Evolutionary conservation across 2,329 filamentous ascomycete species (phyloP).

Genomic region (Aureobasidium sp.): DNA sequence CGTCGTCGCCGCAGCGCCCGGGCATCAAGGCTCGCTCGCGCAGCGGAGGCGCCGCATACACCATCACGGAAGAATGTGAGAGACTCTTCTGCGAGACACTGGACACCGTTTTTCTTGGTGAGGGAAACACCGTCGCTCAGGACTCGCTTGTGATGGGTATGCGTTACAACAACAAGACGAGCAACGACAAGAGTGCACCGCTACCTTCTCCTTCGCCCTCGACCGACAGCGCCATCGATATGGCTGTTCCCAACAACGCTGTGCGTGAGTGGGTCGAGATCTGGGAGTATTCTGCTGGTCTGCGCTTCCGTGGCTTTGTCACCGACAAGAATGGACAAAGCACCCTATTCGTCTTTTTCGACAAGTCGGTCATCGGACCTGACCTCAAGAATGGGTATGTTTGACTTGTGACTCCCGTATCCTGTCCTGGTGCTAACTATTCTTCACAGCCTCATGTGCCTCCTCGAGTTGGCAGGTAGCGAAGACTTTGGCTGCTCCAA

Average conservation of each 20-base stretch:
- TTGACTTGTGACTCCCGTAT: background rate
- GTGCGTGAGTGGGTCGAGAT: slow-evolving; percentile 65
- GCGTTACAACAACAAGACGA: slow-evolving; percentile 35
- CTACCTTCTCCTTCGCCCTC: slow-evolving; percentile 32
- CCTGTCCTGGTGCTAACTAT: slow-evolving; percentile 24
- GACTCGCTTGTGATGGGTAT: slow-evolving; percentile 84
- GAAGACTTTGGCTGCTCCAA: slow-evolving; percentile 65
- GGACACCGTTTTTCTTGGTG: slow-evolving; percentile 90
- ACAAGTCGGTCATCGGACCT: slow-evolving; percentile 61
- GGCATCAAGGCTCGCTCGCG: slow-evolving; percentile 25
- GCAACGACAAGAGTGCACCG: slow-evolving; percentile 20
- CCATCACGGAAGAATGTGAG: slow-evolving; percentile 99
- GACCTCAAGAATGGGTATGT: slow-evolving; percentile 84
- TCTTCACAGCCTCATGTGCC: slow-evolving; percentile 63
- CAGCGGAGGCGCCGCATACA: slow-evolving; percentile 85
- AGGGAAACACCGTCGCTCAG: slow-evolving; percentile 69
- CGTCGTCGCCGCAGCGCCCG: slow-evolving; percentile 21
- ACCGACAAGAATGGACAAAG: slow-evolving; percentile 62
- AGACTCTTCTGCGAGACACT: slow-evolving; percentile 98
- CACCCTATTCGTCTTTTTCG: slow-evolving; percentile 83
- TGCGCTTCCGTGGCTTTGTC: slow-evolving; percentile 80
- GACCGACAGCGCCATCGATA: slow-evolving; percentile 23
- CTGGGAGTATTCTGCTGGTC: slow-evolving; percentile 78
- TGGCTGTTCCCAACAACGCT: slow-evolving; percentile 18
- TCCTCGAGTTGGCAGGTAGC: slow-evolving; percentile 78